Conservation (phyloP, 2,329 filamentous ascomycete genomes). For the Fonsecaea multimorphosa region DNA sequence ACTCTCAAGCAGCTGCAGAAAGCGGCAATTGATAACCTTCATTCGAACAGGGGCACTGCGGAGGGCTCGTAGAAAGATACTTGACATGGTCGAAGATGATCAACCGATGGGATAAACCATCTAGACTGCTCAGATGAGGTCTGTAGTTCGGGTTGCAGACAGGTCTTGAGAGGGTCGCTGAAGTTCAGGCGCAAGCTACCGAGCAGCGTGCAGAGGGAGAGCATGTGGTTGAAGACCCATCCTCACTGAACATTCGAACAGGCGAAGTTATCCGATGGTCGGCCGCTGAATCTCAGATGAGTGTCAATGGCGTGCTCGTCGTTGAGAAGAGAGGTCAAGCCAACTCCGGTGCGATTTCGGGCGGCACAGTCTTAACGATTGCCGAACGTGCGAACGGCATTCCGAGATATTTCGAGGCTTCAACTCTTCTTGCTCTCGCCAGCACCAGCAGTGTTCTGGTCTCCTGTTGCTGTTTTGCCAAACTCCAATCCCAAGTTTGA, state of each 20-base stretch:
- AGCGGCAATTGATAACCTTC: not conserved
- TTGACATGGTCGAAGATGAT: not conserved
- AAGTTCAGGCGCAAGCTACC: not conserved
- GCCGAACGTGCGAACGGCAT: not conserved
- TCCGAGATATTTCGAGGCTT: not conserved
- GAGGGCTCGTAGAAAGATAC: not conserved
- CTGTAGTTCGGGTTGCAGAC: not conserved
- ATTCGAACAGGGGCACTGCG: not conserved
- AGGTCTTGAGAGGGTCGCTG: not conserved
- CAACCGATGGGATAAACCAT: not conserved
- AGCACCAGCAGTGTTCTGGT: not conserved
- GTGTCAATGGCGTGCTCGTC: not conserved
- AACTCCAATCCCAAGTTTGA: constrained; percentile 84
- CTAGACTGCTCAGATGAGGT: not conserved
- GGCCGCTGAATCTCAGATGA: not conserved
- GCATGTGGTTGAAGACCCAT: not conserved
- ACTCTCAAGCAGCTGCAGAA: not conserved
- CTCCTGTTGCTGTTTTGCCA: constrained; percentile 45
- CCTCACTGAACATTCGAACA: not conserved
- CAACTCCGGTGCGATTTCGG: not conserved
- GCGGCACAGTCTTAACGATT: not conserved
- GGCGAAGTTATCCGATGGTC: not conserved
- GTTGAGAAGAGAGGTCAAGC: not conserved
- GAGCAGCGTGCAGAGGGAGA: not conserved
- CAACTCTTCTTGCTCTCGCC: constrained; percentile 16